phyloP scores from a whole-genome alignment of 768 basidiomycete species.

The Tulasnella calospora region DNA sequence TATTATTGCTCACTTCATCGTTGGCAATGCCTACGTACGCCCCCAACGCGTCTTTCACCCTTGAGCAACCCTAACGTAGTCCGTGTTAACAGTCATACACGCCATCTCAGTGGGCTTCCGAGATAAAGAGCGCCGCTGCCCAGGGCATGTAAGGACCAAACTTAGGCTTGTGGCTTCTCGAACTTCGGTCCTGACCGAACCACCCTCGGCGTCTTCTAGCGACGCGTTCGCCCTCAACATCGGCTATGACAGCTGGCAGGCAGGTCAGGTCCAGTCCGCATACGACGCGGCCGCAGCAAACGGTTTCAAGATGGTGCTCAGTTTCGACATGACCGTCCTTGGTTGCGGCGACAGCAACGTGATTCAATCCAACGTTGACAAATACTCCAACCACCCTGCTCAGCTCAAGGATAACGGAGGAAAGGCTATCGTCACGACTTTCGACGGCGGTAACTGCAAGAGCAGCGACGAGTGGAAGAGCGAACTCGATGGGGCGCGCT shows the following conservation, averaged over 20 bases:
- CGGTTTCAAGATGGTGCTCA: constrained; percentile 39
- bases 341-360: constrained; percentile 25
- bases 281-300: constrained; percentile 36
- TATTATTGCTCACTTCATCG: constrained; percentile 28
- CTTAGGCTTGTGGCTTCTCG: background rate
- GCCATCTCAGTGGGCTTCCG: constrained; percentile 34
- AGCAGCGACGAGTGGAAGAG: constrained; percentile 54
- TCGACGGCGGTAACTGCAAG: constrained; percentile 38
- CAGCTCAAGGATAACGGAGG: constrained; percentile 36
- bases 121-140: constrained; percentile 35
- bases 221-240: constrained; percentile 43
- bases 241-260: constrained; percentile 39
- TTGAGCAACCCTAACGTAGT: background rate
- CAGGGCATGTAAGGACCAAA: constrained; percentile 33
- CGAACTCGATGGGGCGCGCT: constrained; percentile 30
- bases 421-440: constrained; percentile 35
- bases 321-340: constrained; percentile 37
- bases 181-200: constrained; percentile 2
- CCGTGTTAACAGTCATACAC: constrained; percentile 30
- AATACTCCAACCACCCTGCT: constrained; percentile 31
- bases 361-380: constrained; percentile 28
- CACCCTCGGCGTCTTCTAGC: background rate
- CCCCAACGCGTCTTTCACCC: background rate
- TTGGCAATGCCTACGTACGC: constrained; percentile 33
- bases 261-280: constrained; percentile 34